phyloP scores from a whole-genome alignment of 2,329 filamentous ascomycete species.

The Arthrinium puccinioides region DNA sequence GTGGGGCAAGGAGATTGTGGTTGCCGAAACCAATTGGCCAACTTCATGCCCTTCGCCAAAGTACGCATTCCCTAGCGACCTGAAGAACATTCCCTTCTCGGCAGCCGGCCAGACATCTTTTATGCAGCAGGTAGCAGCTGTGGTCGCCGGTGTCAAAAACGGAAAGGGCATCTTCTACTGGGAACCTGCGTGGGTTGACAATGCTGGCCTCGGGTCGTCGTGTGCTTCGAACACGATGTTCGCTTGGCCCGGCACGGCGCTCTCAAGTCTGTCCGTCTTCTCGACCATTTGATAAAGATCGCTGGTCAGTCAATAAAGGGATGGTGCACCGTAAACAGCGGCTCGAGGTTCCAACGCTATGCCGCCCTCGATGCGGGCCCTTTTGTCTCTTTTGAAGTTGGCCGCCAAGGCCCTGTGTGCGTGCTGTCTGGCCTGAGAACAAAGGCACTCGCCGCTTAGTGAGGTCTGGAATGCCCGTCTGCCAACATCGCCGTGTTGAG shows the following conservation, averaged over 20 bases:
- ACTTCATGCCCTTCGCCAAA: conserved; percentile 50
- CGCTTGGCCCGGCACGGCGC: conserved; percentile 41
- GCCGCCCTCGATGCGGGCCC: too few relatives aligned
- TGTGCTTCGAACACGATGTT: conserved; percentile 60
- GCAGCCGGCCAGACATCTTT: conserved; percentile 56
- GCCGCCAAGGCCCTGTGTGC: too few relatives aligned
- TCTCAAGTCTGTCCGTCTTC: conserved; percentile 52
- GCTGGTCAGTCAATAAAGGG: too few relatives aligned
- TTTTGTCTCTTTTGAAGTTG: too few relatives aligned
- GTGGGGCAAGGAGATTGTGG: conserved; percentile 60
- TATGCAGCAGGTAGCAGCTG: conserved; percentile 49
- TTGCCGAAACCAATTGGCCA: conserved; percentile 68
- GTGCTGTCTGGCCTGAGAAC: too few relatives aligned
- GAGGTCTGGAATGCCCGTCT: too few relatives aligned
- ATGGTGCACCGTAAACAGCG: too few relatives aligned
- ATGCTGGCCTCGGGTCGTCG: conserved; percentile 56
- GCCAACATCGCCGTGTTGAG: too few relatives aligned
- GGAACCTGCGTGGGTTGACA: conserved; percentile 67
- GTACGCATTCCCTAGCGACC: conserved; percentile 53
- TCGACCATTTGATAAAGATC: conserved; percentile 32
- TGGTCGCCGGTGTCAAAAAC: conserved; percentile 43
- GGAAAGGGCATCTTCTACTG: conserved; percentile 63
- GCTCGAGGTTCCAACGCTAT: too few relatives aligned
- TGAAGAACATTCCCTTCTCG: conserved; percentile 52
- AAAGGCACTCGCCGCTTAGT: too few relatives aligned